Evolutionary conservation across 352 stramenopile genomes (phyloP).

Genomic region (Phytophthora rubi): DNA sequence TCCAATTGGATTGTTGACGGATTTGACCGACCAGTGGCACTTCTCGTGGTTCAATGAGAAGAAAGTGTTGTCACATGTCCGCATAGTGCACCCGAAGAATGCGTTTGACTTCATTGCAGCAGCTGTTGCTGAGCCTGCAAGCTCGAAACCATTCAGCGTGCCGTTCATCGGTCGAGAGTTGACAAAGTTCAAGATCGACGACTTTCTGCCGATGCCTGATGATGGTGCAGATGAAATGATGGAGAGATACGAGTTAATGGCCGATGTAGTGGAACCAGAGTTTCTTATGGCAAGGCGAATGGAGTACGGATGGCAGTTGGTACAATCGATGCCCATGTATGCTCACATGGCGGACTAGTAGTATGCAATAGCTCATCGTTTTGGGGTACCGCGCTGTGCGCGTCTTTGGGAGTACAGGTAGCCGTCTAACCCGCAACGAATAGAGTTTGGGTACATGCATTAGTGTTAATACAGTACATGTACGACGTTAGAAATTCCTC

Average conservation of each 20-base stretch:
- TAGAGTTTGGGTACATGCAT: too few relatives aligned
- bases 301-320: slow-evolving; percentile 39
- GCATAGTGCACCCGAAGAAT: slow-evolving; percentile 11
- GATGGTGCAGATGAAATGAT: slow-evolving; percentile 44
- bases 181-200: slow-evolving; percentile 23
- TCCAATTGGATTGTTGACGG: not conserved
- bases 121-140: slow-evolving; percentile 11
- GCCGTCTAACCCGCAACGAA: too few relatives aligned
- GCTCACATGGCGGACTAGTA: slow-evolving; percentile 17
- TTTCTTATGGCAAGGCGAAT: slow-evolving; percentile 35
- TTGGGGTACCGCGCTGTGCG: not conserved
- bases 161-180: not conserved
- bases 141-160: slow-evolving; percentile 10
- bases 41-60: slow-evolving; percentile 24
- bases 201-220: slow-evolving; percentile 23
- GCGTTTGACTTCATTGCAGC: slow-evolving; percentile 13
- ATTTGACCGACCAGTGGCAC: not conserved
- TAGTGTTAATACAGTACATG: too few relatives aligned
- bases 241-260: slow-evolving; percentile 19
- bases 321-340: slow-evolving; percentile 36
- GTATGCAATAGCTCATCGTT: slow-evolving; percentile 14
- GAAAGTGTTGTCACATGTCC: slow-evolving; percentile 10
- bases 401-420: too few relatives aligned
- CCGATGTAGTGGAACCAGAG: slow-evolving; percentile 37
- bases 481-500: too few relatives aligned